A percentile compares a stretch with the other conserved stretches of the same genome.
These are phyloP conservation scores for Penicillium dipodomyicola DNA, from an alignment of 495 filamentous ascomycete species.

Conservation along the genomic window DNA sequence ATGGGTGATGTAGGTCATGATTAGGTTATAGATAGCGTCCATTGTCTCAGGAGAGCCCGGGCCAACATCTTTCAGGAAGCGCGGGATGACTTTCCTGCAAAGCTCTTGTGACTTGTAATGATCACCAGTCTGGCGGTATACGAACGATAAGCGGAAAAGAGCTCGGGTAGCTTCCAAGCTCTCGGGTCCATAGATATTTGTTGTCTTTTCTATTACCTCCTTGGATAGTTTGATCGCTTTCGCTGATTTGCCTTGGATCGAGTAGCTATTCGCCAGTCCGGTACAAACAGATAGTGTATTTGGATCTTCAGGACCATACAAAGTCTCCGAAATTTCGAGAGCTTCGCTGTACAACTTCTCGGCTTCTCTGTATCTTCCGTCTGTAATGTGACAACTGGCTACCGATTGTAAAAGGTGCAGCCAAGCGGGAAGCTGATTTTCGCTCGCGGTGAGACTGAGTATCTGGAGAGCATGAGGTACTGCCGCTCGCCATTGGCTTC, in stretches of 20 bases:
- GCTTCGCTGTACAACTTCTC: conserved; percentile 18
- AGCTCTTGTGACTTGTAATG: conserved; percentile 8
- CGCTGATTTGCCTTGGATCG: background rate
- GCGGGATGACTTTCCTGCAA: conserved; percentile 8
- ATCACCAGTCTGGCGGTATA: background rate
- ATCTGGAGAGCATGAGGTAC: conserved; percentile 36
- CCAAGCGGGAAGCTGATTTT: background rate
- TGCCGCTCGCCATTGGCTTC: conserved; percentile 25
- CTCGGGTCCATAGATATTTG: background rate
- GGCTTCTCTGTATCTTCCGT: conserved; percentile 21
- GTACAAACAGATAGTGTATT: background rate
- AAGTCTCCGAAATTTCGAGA: conserved; percentile 12
- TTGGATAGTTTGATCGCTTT: background rate
- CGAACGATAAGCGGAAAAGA: background rate
- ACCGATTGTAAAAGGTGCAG: background rate
- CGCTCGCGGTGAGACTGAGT: conserved; percentile 1
- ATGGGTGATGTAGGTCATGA: conserved; percentile 5
- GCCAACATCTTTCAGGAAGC: background rate
- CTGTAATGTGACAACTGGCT: conserved; percentile 1
- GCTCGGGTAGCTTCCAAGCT: background rate
- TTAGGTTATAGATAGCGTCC: conserved; percentile 11
- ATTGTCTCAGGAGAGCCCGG: conserved; percentile 8
- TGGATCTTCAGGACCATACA: conserved; percentile 17
- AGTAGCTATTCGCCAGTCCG: conserved; percentile 10
- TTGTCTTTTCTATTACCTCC: background rate